Percentiles rank a stretch among this genome's conserved stretches.
Evolutionary conservation across 2,329 filamentous ascomycete species (phyloP).

Genomic region (Aureobasidium sp.): DNA sequence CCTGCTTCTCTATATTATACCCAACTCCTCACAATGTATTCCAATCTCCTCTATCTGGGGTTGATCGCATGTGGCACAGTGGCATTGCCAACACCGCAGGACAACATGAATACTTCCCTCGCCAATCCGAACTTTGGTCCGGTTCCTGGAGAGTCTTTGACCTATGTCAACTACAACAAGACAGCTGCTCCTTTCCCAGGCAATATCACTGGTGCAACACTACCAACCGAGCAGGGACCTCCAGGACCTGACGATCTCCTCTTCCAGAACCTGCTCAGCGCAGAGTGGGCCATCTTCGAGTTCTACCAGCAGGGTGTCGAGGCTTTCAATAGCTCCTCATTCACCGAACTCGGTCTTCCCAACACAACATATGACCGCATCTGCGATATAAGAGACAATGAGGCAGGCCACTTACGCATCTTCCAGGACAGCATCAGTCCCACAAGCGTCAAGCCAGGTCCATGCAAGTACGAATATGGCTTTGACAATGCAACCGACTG

Average conservation of each 20-base stretch:
- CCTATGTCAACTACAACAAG: conserved; percentile 32
- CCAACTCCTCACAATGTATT: background rate
- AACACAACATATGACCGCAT: conserved; percentile 37
- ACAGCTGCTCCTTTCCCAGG: conserved; percentile 33
- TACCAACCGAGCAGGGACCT: conserved; percentile 26
- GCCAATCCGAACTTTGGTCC: conserved; percentile 28
- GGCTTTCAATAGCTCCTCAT: conserved; percentile 32
- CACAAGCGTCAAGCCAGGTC: conserved; percentile 37
- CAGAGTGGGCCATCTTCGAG: conserved; percentile 41
- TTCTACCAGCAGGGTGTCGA: conserved; percentile 42
- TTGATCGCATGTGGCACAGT: background rate
- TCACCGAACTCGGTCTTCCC: conserved; percentile 31
- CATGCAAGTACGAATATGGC: conserved; percentile 31
- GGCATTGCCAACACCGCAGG: background rate
- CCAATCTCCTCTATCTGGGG: background rate
- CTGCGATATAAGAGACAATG: conserved; percentile 40
- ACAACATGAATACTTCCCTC: background rate
- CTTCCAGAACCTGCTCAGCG: conserved; percentile 40
- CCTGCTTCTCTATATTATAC: background rate
- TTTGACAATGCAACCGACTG: conserved; percentile 22
- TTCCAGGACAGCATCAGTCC: conserved; percentile 39
- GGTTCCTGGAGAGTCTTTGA: conserved; percentile 23
- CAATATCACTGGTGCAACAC: conserved; percentile 31
- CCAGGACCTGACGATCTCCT: conserved; percentile 36
- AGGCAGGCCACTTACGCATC: conserved; percentile 40